Percentiles rank a stretch among this genome's conserved stretches.
These are phyloP conservation scores for Epichloe gansuensis DNA, from an alignment of 2,329 filamentous ascomycete genomes.

Conservation along the genomic window DNA sequence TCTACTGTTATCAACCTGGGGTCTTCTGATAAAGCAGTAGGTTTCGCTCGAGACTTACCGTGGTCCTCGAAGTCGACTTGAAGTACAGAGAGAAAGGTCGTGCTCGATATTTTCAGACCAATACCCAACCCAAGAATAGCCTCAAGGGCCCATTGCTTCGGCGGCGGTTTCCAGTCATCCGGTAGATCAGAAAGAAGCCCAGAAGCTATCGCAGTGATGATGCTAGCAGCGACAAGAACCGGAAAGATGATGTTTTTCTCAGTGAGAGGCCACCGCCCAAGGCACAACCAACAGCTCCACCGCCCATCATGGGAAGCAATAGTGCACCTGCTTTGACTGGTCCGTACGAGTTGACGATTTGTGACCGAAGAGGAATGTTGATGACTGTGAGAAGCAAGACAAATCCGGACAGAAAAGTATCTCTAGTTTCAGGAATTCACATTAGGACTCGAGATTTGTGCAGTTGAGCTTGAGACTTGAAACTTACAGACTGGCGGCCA, in stretches of 20 bases:
- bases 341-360: constrained; percentile 13
- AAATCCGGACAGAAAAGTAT: constrained; percentile 12
- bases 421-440: neutral
- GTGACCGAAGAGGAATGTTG: constrained; percentile 13
- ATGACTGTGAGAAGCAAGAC: constrained; percentile 11
- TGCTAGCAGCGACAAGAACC: constrained; percentile 9
- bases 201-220: constrained; percentile 8
- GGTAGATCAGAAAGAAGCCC: constrained; percentile 10
- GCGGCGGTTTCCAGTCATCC: constrained; percentile 3
- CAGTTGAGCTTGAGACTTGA: too few species aligned
- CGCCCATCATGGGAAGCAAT: constrained; percentile 12
- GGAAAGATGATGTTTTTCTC: constrained; percentile 10
- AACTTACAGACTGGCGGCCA: constrained; percentile 9
- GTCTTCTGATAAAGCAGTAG: neutral
- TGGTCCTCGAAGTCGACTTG: constrained; percentile 12
- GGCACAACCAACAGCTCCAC: constrained; percentile 9
- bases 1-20: neutral
- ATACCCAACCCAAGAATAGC: constrained; percentile 11
- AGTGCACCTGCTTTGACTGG: constrained; percentile 12
- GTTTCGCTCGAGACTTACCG: constrained; percentile 4
- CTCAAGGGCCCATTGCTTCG: constrained; percentile 10
- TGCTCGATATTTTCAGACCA: constrained; percentile 11
- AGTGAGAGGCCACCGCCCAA: constrained; percentile 8
- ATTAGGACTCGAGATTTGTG: too few species aligned
- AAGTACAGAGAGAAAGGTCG: constrained; percentile 11